A percentile compares a stretch with the other conserved stretches of the same genome.
These are phyloP conservation scores for Fusarium goolgardi DNA, from an alignment of 2,329 filamentous ascomycete genomes.

Conservation along the genomic window DNA sequence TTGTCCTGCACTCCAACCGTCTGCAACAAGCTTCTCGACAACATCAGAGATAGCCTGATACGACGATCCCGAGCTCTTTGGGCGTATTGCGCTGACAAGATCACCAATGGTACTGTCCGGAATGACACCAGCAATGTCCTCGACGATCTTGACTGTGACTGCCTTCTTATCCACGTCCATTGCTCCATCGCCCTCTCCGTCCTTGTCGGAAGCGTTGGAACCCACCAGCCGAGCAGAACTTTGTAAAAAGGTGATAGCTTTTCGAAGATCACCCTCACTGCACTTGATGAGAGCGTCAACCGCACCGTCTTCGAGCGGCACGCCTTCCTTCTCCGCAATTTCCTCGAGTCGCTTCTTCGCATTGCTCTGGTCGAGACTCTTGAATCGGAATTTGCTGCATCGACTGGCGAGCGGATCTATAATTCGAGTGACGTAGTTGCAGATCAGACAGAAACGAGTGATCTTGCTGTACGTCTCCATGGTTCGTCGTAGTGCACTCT, in stretches of 20 bases:
- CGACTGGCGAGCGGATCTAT: slow-evolving; percentile 94
- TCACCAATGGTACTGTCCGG: slow-evolving; percentile 77
- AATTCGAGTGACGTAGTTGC: slow-evolving; percentile 98
- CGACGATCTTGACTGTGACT: slow-evolving; percentile 82
- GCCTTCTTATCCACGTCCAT: slow-evolving; percentile 70
- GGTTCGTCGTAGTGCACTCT: slow-evolving; percentile 89
- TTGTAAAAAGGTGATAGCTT: slow-evolving; percentile 96
- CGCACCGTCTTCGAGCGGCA: slow-evolving; percentile 80
- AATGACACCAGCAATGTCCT: slow-evolving; percentile 97
- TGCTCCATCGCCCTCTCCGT: slow-evolving; percentile 66
- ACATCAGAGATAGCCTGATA: slow-evolving; percentile 82
- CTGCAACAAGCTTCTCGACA: slow-evolving; percentile 91
- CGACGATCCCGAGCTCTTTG: slow-evolving; percentile 69
- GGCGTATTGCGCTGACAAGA: slow-evolving; percentile 81
- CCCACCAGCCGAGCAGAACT: slow-evolving; percentile 91
- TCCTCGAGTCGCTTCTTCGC: slow-evolving; percentile 81
- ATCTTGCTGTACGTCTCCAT: slow-evolving; percentile 99
- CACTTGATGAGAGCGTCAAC: slow-evolving; percentile 86
- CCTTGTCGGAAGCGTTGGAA: slow-evolving; percentile 63
- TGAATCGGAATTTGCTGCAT: slow-evolving; percentile 98
- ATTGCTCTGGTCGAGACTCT: slow-evolving; percentile 89
- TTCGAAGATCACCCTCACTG: slow-evolving; percentile 92
- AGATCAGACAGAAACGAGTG: slow-evolving; percentile 96
- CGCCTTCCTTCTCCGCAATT: slow-evolving; percentile 83
- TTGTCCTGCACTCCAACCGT: slow-evolving; percentile 96